These are phyloP conservation scores for Lentithecium fluviatile DNA, from an alignment of 495 filamentous ascomycete genomes.

Conservation along the genomic window DNA sequence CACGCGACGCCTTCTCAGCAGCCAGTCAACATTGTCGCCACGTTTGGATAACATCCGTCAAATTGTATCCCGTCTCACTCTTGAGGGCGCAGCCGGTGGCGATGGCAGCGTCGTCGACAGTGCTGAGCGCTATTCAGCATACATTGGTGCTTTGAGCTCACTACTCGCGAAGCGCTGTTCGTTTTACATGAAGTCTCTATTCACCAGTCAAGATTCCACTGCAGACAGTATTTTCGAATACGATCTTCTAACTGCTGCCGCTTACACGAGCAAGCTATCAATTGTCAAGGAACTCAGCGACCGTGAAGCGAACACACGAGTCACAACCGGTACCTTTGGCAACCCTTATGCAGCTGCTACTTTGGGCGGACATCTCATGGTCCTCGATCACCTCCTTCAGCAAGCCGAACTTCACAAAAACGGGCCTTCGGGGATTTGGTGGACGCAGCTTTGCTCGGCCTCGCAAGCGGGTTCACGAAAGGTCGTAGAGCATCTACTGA, in stretches of 20 bases:
- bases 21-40: too few relatives aligned
- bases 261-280: background rate
- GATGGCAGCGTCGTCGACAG: too few relatives aligned
- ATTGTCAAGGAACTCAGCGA: background rate
- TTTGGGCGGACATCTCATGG: background rate
- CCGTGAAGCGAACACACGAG: background rate
- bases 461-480: background rate
- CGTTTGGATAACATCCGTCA: too few relatives aligned
- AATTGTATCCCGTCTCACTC: too few relatives aligned
- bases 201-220: too few relatives aligned
- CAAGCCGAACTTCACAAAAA: background rate
- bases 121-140: too few relatives aligned
- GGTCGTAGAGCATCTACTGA: background rate
- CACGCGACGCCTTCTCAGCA: too few relatives aligned
- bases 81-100: too few relatives aligned
- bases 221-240: background rate
- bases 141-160: too few relatives aligned
- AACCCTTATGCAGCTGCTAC: background rate
- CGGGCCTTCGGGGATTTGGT: background rate
- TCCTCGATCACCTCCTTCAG: background rate
- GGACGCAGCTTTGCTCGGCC: background rate
- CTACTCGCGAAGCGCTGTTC: too few relatives aligned
- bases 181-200: too few relatives aligned
- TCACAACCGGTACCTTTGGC: background rate
- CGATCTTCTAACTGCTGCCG: background rate